Evolutionary conservation across 768 basidiomycete genomes (phyloP), one percentile per base, ranked within the genome.

Genomic region (Harrya chromipes): DNA sequence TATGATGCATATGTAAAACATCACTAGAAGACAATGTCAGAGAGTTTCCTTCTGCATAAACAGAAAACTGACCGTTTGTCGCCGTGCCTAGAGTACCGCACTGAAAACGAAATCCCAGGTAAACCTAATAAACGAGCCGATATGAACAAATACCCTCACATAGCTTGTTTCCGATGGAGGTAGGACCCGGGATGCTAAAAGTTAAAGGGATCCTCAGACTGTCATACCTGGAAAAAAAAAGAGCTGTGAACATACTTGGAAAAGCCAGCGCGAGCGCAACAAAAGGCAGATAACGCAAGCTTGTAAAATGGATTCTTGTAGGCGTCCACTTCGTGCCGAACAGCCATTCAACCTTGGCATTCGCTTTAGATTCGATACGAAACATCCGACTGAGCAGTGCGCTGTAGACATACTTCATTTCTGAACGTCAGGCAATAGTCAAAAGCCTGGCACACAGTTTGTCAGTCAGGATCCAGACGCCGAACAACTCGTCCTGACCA

Each of bases 201-300:
- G 13, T 13, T 13, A 12, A 16, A 40, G 6, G 9, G 0, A 11
- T 14, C 4, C 26, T 20, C 8, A 31, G 17, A 13, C 19, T 6
- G 8, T 11, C n/a, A 27, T 12, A 24, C 8, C 8, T 4, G 29
- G n/a, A n/a, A n/a, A 21, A 17, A 19, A 14, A 31, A 19, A 35
- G 23, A 14, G 17, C 14, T 7, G 14, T 19, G 13, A 4, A 36
- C 53, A 10, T 26, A 59, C 58, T 47, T 7, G 50, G 33, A 39
- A 59, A 46, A 11, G 49, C 53, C 51, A 64, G 38, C 6, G 40
- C 40, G 7, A 62, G 40, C 11, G 46, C 52, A 23, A 52, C 29
- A 6, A 64, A 55, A 8, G 62, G 61, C 4, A 63, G 37, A 52
- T 63, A 64, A 17, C 61, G 62, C 27, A 37, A 55, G n/a, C 40